These are phyloP conservation scores for Drechslera avenae DNA, from an alignment of 2,329 filamentous ascomycete species.

Conservation along the genomic window DNA sequence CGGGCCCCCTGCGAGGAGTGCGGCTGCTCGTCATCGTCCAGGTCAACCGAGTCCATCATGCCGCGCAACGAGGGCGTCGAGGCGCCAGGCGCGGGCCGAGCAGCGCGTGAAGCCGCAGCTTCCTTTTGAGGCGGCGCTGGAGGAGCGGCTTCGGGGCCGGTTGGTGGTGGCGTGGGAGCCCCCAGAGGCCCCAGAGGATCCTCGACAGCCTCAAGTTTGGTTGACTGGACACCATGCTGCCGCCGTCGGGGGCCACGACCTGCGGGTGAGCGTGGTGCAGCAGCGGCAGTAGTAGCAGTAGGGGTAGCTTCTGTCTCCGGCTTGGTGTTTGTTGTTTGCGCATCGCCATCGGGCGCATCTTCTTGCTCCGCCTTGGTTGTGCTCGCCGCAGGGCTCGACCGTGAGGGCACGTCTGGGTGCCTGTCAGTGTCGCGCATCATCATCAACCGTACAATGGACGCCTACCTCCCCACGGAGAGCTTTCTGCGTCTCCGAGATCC, in stretches of 20 bases:
- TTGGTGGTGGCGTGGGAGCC: slow-evolving; percentile 61
- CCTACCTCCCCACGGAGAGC: slow-evolving; percentile 52
- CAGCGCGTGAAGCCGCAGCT: slow-evolving; percentile 56
- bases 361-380: slow-evolving; percentile 46
- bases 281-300: slow-evolving; percentile 45
- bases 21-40: slow-evolving; percentile 65
- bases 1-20: slow-evolving; percentile 60
- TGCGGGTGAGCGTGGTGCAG: slow-evolving; percentile 54
- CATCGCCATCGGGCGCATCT: slow-evolving; percentile 41
- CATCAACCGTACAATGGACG: neutral
- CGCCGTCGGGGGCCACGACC: slow-evolving; percentile 59
- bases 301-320: slow-evolving; percentile 35
- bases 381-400: slow-evolving; percentile 50
- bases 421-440: slow-evolving; percentile 20
- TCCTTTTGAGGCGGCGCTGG: slow-evolving; percentile 70
- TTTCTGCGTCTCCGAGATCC: slow-evolving; percentile 51
- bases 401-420: slow-evolving; percentile 53
- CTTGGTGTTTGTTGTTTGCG: slow-evolving; percentile 22
- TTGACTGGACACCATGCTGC: slow-evolving; percentile 74
- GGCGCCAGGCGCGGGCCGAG: slow-evolving; percentile 59
- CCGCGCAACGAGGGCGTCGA: slow-evolving; percentile 57
- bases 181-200: slow-evolving; percentile 78
- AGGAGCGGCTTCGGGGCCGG: slow-evolving; percentile 64
- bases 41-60: slow-evolving; percentile 69
- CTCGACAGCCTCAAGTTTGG: slow-evolving; percentile 78